Evolutionary conservation across 2,329 filamentous ascomycete species (phyloP).

Genomic region (Thermothelomyces thermophilus): DNA sequence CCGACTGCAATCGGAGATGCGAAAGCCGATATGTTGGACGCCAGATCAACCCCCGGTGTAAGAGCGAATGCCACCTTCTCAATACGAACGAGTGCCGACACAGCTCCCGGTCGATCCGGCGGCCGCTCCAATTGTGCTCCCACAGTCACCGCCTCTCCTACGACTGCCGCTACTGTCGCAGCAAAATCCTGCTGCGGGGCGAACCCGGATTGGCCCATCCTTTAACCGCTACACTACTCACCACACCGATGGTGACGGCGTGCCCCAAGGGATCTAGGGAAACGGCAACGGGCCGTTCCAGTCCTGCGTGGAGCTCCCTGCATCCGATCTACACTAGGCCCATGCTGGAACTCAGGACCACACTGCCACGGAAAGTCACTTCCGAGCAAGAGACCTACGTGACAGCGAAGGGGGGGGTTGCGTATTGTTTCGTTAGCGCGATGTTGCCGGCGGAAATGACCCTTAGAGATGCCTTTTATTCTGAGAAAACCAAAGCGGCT

Average conservation of each 20-base stretch:
- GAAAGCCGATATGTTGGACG: neutral
- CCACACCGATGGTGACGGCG: neutral
- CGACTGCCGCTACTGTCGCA: neutral
- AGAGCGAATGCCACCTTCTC: neutral
- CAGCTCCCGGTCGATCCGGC: neutral
- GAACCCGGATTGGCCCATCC: neutral
- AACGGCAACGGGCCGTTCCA: constrained; percentile 4
- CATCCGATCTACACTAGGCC: neutral
- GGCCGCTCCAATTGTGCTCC: neutral
- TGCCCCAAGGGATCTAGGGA: neutral
- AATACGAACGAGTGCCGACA: neutral
- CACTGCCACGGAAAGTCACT: neutral
- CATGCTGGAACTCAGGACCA: neutral
- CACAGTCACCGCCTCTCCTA: neutral
- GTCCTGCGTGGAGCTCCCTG: neutral
- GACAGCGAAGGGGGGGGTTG: no score
- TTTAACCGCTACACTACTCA: neutral
- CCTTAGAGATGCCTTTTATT: no score
- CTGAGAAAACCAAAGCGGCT: no score
- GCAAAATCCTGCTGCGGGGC: neutral
- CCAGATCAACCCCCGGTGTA: neutral
- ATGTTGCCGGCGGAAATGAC: no score
- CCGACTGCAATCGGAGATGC: neutral
- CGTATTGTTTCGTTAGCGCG: no score
- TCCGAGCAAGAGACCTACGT: neutral